Conservation (phyloP, 768 basidiomycete genomes). For the Serpula lacrymans region DNA sequence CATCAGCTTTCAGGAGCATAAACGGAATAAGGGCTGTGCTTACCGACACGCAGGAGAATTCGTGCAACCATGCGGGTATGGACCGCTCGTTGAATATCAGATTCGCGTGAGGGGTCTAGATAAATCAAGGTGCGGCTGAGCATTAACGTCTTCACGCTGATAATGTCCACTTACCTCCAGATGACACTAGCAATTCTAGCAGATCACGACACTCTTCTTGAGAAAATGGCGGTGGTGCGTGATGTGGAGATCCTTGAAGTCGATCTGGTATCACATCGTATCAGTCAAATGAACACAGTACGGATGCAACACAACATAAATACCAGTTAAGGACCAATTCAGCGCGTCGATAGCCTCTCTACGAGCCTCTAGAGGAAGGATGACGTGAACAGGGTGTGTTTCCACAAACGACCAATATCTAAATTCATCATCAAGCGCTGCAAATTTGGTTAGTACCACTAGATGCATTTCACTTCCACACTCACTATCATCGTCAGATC, state of each 20-base stretch:
- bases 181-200: slow-evolving; percentile 52
- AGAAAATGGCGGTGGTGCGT: slow-evolving; percentile 62
- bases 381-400: slow-evolving; percentile 68
- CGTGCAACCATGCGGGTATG: slow-evolving; percentile 67
- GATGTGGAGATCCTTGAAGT: slow-evolving; percentile 56
- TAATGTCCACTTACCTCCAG: slow-evolving; percentile 21
- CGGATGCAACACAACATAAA: slow-evolving; percentile 7
- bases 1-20: background rate
- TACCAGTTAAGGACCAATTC: slow-evolving; percentile 79
- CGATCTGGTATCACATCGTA: slow-evolving; percentile 48
- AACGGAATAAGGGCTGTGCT: slow-evolving; percentile 19
- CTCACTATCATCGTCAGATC: slow-evolving; percentile 47
- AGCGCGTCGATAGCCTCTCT: slow-evolving; percentile 72
- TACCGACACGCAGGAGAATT: slow-evolving; percentile 65
- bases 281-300: slow-evolving; percentile 1
- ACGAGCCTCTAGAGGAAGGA: slow-evolving; percentile 52
- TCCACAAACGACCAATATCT: slow-evolving; percentile 83
- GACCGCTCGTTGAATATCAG: slow-evolving; percentile 43
- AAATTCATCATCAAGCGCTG: slow-evolving; percentile 74
- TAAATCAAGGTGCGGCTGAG: slow-evolving; percentile 19
- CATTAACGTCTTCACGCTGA: background rate
- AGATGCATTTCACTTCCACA: background rate
- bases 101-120: slow-evolving; percentile 29
- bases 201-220: slow-evolving; percentile 79
- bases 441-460: background rate